A percentile compares a stretch with the other conserved stretches of the same genome.
These are phyloP conservation scores for Colletotrichum sp. DNA, from an alignment of 2,329 filamentous ascomycete genomes.

Conservation along the genomic window DNA sequence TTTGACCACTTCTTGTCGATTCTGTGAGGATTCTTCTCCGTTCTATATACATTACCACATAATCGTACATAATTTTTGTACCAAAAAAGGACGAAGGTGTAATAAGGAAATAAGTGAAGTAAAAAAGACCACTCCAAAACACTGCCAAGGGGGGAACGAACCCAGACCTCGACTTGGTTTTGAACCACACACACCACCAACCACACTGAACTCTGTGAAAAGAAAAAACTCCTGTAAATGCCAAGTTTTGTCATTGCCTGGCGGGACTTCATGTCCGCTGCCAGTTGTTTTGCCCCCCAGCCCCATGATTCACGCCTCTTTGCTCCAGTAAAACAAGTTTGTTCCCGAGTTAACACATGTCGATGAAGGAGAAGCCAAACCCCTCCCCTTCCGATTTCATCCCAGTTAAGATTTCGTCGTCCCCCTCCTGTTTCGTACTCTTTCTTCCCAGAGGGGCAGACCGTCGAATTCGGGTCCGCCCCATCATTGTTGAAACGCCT, in stretches of 20 bases:
- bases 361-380: background rate
- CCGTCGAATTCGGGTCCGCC: background rate
- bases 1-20: slow-evolving; percentile 2
- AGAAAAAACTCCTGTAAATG: slow-evolving; percentile 18
- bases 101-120: background rate
- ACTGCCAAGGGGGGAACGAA: background rate
- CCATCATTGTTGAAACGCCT: background rate
- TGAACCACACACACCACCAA: background rate
- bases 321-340: slow-evolving; percentile 1
- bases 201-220: background rate
- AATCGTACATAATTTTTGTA: slow-evolving; percentile 12
- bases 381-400: background rate
- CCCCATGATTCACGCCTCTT: slow-evolving; percentile 14
- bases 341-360: slow-evolving; percentile 1
- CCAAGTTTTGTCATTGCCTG: slow-evolving; percentile 18
- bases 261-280: background rate
- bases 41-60: slow-evolving; percentile 20
- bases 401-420: background rate
- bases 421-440: background rate
- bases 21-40: background rate
- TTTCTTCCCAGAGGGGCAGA: background rate
- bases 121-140: background rate
- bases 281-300: slow-evolving; percentile 2
- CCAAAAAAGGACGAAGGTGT: background rate
- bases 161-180: background rate